Base-by-base conservation (phyloP, 495 filamentous ascomycete species). In the Penicillium diatomitis region DNA sequence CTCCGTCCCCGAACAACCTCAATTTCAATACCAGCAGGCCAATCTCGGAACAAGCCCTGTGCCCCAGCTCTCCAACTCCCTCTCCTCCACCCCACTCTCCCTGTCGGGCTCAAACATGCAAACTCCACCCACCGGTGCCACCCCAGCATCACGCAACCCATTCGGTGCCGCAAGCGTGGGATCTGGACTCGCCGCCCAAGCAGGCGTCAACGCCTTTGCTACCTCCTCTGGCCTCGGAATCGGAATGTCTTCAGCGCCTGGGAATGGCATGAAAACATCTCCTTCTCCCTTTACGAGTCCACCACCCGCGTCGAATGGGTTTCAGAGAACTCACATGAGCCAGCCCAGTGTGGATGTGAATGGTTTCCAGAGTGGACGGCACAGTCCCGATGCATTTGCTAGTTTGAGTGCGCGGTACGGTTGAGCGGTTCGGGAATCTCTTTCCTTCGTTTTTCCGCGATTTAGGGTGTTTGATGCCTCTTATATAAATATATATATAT, bases 381-480 rank as follows among this genome's bases (percentile, higher is more conserved):
- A 96, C 65, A 95, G 89, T 57, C 92, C 92, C 11, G 92, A 98
- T 71, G 91, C 92, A 32, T 98, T 97, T 78, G 85, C 90, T n/a
- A 90, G 86, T 56, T 70, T 98, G 62, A 96, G 90, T 63, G 83
- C 88, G 44, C 63, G 70, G 44, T 68, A 70, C 47, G 62, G 61
- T 42, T 69, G 49, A 61, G n/a, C n/a, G 20, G 20, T 20, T 0
- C 20, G 27, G 6, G 8, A 27, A 28, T 32, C n/a, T 37, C 47
- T n/a, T 32, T 3, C 35, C 29, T 47, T 48, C 38, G 9, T 38
- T 43, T 31, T 7, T 6, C 38, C 20, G 20, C 1, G 20, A 2
- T 20, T 20, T 20, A 20, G 20, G 20, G 20, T 20, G 20, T 20
- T 20, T 20, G 20, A 20, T 20, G 20, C 20, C 20, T 20, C 20